Conservation (phyloP, 768 basidiomycete genomes). For the Boletus coccyginus region DNA sequence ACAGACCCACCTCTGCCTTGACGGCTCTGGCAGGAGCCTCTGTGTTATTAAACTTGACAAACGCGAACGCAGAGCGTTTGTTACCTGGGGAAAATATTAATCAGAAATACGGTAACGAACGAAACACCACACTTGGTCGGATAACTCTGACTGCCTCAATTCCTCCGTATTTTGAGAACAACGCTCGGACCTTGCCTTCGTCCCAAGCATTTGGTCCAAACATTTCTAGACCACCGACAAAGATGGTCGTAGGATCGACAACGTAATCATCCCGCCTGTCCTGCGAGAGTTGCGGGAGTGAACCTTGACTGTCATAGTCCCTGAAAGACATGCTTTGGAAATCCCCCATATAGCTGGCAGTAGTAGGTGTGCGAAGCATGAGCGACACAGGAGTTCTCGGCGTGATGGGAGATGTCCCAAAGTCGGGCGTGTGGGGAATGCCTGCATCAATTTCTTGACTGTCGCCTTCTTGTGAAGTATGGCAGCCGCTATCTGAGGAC, state of each 20-base stretch:
- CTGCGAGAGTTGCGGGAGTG: slow-evolving; percentile 20
- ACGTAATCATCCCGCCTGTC: slow-evolving; percentile 35
- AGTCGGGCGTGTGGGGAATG: slow-evolving; percentile 43
- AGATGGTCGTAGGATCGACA: slow-evolving; percentile 66
- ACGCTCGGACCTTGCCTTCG: slow-evolving; percentile 53
- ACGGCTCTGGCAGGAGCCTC: slow-evolving; percentile 69
- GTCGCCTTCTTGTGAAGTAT: slow-evolving; percentile 19
- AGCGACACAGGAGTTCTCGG: slow-evolving; percentile 48
- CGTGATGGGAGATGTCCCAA: slow-evolving; percentile 48
- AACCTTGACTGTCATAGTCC: slow-evolving; percentile 20
- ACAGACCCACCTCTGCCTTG: slow-evolving; percentile 50
- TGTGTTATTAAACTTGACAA: slow-evolving; percentile 65
- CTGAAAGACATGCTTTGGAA: slow-evolving; percentile 29
- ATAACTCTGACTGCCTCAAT: slow-evolving; percentile 66
- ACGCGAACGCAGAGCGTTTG: slow-evolving; percentile 72
- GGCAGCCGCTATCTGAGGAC: slow-evolving; percentile 19
- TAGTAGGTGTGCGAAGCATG: slow-evolving; percentile 51
- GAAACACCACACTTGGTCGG: slow-evolving; percentile 51
- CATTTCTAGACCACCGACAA: slow-evolving; percentile 74
- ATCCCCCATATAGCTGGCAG: slow-evolving; percentile 34
- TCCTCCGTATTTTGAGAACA: slow-evolving; percentile 65
- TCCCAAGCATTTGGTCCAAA: slow-evolving; percentile 65
- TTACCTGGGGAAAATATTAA: slow-evolving; percentile 40
- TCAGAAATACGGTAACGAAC: background rate
- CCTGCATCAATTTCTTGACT: slow-evolving; percentile 37